Evolutionary conservation across 1,284 basidiomycete genomes (phyloP), one percentile per base, ranked within the genome.

Genomic region (Sphaerobolus stellatus): DNA sequence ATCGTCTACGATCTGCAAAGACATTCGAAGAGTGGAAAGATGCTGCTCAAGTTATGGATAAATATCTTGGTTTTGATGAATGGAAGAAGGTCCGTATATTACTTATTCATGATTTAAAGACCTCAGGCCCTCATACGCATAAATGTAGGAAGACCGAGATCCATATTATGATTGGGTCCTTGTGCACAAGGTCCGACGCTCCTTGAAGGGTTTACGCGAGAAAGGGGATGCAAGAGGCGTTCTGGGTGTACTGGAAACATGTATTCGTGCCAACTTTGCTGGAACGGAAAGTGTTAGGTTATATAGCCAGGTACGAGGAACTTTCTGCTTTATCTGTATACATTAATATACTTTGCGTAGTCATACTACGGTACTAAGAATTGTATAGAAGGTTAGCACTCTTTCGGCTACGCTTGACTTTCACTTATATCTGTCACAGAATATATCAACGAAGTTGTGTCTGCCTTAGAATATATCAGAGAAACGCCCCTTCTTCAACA

Each of bases 261-360:
- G 94, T 64, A 80, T 98, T 43, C 81, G 94, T 53, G 85, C 86
- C 50, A 98, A 98, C 71, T 99, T 98, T 76, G 97, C 92, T 8
- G 97, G 94, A 0, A 86, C 93, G 1, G 96, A 98, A 71, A 94
- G 91, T 48, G 75, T 89, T 18, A 81, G 88, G 86, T 81, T 98
- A 52, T 98, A 98, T 68, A 93, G 90, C 68, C 91, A 93, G 79
- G 92, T 87, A 66, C 66, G 75, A 22, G 20, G 34, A 34, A 49
- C 30, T 24, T 57, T 57, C 34, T 59, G 41, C 9, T 28, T 31
- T 43, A 56, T 28, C 43, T 45, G 56, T 45, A 65, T 27, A 28
- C 5, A 8, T 30, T 31, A 28, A 18, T 18, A 18, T 56, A 34
- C 48, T 38, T n/a, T 34, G 22, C 46, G 20, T 60, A 94, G 90